Base-by-base conservation (phyloP, 139 green algal species). In the Coelastrella sp. region DNA sequence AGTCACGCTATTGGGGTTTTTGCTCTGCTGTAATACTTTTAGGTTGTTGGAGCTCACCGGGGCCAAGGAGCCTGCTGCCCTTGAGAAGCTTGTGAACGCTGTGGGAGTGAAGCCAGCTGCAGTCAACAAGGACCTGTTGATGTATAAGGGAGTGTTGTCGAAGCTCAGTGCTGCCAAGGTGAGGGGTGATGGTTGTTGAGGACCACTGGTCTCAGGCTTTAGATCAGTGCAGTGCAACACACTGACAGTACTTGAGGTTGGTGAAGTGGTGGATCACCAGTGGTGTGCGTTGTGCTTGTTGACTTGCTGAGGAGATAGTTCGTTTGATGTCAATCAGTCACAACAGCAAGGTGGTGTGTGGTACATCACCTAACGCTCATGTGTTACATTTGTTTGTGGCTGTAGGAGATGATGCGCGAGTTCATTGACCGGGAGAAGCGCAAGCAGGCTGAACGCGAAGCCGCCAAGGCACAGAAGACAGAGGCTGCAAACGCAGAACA, bases 131-230 rank as follows among this genome's bases (percentile, higher is more conserved):
- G 95, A 98, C 90, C 91, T 98, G 34, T 30, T 69, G 87, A 71
- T 96, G 77, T 98, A 98, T 93, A 98, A 98, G 84, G 89, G 89
- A 48, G 91, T 98, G 62, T 87, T 98, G 72, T 94, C 90, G 76
- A 77, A 69, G 27, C 30, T 41, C 25, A 41, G 43, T 38, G 41
- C 41, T 66, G 41, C 71, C 63, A 79, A 60, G 43, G 21, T 64
- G 23, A 17, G 40, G 40, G 30, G 62, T n/a, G 27, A 25, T 11
- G 78, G 6, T 7, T 21, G 62, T 34, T 17, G 21, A 19, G 30
- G 59, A 23, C 32, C n/a, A 6, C 19, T 11, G 23, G 21, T 32
- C 57, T 66, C n/a, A n/a, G n/a, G n/a, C n/a, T n/a, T n/a, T n/a
- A n/a, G n/a, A n/a, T n/a, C n/a, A n/a, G n/a, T n/a, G n/a, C n/a